phyloP scores from a whole-genome alignment of 345 rosid genomes.

The Cardamine resedifolia region DNA sequence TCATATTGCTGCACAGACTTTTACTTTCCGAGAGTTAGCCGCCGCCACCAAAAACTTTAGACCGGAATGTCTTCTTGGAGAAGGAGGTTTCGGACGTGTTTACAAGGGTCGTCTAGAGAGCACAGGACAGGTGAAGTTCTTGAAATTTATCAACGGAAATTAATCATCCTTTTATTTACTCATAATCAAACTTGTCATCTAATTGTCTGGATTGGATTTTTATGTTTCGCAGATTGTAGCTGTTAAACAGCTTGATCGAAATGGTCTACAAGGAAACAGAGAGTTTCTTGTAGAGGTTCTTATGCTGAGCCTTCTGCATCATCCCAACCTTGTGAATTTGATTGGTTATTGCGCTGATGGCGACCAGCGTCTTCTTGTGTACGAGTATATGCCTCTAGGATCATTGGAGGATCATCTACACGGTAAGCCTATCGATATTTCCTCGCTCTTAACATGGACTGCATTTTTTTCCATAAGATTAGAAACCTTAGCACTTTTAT shows the following conservation, averaged over 20 bases:
- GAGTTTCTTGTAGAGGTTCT: constrained; percentile 98
- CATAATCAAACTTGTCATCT: background rate
- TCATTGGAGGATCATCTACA: constrained; percentile 96
- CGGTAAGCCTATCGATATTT: constrained; percentile 45
- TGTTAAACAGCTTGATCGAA: constrained; percentile 89
- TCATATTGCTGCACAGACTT: constrained; percentile 87
- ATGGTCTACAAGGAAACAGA: constrained; percentile 96
- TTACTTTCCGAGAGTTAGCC: constrained; percentile 90
- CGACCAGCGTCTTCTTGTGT: constrained; percentile 94
- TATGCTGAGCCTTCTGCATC: constrained; percentile 97
- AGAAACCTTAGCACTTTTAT: background rate
- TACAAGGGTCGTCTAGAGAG: constrained; percentile 90
- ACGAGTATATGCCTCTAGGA: constrained; percentile 93
- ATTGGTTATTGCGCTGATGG: constrained; percentile 99
- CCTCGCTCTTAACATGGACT: background rate
- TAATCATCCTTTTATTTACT: background rate
- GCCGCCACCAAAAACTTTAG: constrained; percentile 79
- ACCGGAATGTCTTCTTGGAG: constrained; percentile 81
- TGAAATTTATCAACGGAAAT: background rate
- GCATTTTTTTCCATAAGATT: background rate
- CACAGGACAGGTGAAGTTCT: constrained; percentile 71
- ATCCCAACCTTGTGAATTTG: constrained; percentile 86
- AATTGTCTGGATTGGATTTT: background rate
- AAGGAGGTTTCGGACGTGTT: constrained; percentile 97
- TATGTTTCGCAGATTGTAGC: constrained; percentile 74